These are phyloP conservation scores for Trichophyton equinum DNA, from an alignment of 2,329 filamentous ascomycete species.

Conservation along the genomic window DNA sequence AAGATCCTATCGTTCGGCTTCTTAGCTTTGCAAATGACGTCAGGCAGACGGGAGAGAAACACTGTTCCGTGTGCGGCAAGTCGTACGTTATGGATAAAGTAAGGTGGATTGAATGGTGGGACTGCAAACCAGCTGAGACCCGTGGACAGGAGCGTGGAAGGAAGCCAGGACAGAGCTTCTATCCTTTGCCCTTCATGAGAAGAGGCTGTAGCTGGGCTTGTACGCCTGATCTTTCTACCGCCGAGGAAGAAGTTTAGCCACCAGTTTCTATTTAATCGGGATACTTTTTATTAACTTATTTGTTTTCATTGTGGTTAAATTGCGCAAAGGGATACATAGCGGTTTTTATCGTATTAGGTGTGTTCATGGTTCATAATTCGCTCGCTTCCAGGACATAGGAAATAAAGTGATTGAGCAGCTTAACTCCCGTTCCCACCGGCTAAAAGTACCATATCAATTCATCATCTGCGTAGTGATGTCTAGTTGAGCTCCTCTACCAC, in stretches of 20 bases:
- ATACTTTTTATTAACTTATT: background rate
- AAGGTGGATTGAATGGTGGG: constrained; percentile 37
- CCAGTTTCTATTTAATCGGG: background rate
- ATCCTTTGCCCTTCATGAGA: constrained; percentile 30
- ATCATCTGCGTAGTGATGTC: background rate
- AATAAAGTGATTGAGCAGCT: background rate
- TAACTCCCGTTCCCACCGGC: background rate
- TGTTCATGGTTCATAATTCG: background rate
- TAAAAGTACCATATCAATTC: background rate
- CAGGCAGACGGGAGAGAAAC: constrained; percentile 25
- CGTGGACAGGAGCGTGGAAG: constrained; percentile 24
- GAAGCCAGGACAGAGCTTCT: constrained; percentile 20
- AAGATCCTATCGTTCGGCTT: constrained; percentile 20
- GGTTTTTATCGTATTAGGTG: background rate
- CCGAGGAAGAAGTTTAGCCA: background rate
- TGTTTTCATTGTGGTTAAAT: background rate
- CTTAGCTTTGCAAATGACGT: constrained; percentile 26
- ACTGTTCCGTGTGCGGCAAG: constrained; percentile 31
- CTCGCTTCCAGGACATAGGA: background rate
- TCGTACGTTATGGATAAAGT: constrained; percentile 31
- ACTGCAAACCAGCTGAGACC: constrained; percentile 29
- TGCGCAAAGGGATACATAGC: background rate
- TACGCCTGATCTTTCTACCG: background rate
- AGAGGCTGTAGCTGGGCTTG: constrained; percentile 32
- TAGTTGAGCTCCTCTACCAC: background rate